Evolutionary conservation across 805 yeast genomes (phyloP), one percentile per base, ranked within the genome.

Genomic region (Teunomyces atbi): DNA sequence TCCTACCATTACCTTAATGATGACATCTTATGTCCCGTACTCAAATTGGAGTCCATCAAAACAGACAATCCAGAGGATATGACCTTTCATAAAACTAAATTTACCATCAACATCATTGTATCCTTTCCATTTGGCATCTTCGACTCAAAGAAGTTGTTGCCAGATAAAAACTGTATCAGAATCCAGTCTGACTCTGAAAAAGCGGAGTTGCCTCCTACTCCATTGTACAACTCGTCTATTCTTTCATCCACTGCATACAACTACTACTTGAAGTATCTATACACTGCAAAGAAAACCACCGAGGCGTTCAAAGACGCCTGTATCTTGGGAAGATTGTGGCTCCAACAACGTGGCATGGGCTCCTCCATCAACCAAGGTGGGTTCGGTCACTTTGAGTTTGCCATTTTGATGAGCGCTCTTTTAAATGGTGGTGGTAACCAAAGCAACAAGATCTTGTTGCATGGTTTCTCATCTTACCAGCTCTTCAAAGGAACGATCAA

Each of bases 391-490:
- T 89, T 89, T 62, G 98, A 94, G 68, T 90, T 90, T 64, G 84
- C 90, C 26, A 69, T 85, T 32, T 65, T 92, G 42, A 81, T 89
- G 83, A 84, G 96, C 35, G 86, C 90, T 1, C 68, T 94, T 45
- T 70, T 94, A 36, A 82, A 83, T 50, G 97, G 97, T 56, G 95
- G 95, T 55, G 91, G 92, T 48, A 64, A 70, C 5, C 76, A 74
- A 53, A 94, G 95, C 11, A 85, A 84, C 57, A 86, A 83, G 57
- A 83, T 89, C 19, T 72, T 94, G 45, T 65, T 90, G 32, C 85
- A 84, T 55, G 99, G 98, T 0, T 92, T 86, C 64, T 89, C 96
- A 3, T 85, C 95, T 18, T 94, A 90, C 62, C 99, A 94, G 68
- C 71, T 94, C 43, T 94, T 94, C 73, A 91, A 89, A 62, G 97